Conservation (phyloP, 2,329 filamentous ascomycete genomes). For the Cercospora nicotianae region DNA sequence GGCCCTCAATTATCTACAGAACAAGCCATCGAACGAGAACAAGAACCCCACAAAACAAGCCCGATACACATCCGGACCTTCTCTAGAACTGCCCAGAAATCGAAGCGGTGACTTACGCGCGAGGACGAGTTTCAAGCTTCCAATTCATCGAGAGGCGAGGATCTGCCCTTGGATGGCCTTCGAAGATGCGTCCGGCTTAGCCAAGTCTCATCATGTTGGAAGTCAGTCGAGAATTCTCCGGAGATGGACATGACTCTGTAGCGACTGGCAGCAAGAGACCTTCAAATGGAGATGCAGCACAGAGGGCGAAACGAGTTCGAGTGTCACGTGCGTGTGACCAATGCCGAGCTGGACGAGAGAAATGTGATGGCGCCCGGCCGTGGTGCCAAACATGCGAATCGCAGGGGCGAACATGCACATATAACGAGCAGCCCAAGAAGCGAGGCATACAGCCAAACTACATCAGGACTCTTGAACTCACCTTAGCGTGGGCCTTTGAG, state of each 20-base stretch:
- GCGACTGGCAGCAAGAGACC: slow-evolving; percentile 21
- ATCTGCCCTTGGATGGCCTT: neutral
- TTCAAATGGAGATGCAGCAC: slow-evolving; percentile 25
- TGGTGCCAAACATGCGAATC: slow-evolving; percentile 66
- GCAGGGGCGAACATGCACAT: slow-evolving; percentile 66
- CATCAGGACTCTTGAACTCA: slow-evolving; percentile 69
- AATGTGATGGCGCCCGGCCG: slow-evolving; percentile 69
- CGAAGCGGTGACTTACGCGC: neutral
- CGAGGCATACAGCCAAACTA: slow-evolving; percentile 79
- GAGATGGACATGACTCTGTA: slow-evolving; percentile 12
- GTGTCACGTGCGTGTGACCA: slow-evolving; percentile 45
- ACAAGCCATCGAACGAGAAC: neutral
- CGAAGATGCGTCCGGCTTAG: slow-evolving; percentile 12
- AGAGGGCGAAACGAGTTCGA: slow-evolving; percentile 53
- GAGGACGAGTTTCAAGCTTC: neutral
- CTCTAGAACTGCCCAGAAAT: neutral
- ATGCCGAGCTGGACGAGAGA: slow-evolving; percentile 55
- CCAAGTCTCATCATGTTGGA: slow-evolving; percentile 23
- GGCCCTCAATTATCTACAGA: neutral
- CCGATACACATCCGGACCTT: neutral
- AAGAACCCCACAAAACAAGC: neutral
- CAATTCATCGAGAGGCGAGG: neutral
- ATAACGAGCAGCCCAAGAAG: slow-evolving; percentile 72
- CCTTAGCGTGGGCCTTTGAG: slow-evolving; percentile 66
- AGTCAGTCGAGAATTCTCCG: slow-evolving; percentile 11